phyloP scores from a whole-genome alignment of 2,329 filamentous ascomycete species.

The Venturia nashicola region DNA sequence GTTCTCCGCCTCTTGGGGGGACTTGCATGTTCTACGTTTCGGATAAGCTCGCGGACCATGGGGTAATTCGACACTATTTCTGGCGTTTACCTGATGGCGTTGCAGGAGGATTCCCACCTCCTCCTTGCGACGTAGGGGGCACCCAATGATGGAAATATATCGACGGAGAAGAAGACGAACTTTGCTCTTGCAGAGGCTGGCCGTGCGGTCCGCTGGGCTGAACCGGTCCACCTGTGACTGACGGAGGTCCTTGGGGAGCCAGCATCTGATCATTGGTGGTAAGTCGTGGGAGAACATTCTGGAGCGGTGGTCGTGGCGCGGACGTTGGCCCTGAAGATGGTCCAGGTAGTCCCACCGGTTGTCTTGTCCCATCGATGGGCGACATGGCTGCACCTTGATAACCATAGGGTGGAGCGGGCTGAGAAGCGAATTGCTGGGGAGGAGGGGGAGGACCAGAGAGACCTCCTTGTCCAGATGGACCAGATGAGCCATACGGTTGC shows the following conservation, averaged over 20 bases:
- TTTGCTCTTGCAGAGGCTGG: constrained; percentile 38
- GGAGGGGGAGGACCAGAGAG: background rate
- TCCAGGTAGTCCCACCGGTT: constrained; percentile 17
- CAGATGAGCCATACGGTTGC: constrained; percentile 20
- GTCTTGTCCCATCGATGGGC: constrained; percentile 19
- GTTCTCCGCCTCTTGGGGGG: constrained; percentile 82
- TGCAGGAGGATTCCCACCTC: constrained; percentile 52
- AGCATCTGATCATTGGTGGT: constrained; percentile 34
- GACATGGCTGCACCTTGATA: constrained; percentile 18
- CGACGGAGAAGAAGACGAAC: constrained; percentile 54
- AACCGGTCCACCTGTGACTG: constrained; percentile 25
- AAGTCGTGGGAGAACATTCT: constrained; percentile 36
- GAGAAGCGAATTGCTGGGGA: background rate
- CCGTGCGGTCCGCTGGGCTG: constrained; percentile 14
- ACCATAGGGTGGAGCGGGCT: background rate
- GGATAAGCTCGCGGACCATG: constrained; percentile 21
- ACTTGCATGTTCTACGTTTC: constrained; percentile 51
- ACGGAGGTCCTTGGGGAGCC: constrained; percentile 37
- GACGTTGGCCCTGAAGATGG: constrained; percentile 21
- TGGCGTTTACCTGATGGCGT: constrained; percentile 55
- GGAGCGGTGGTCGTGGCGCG: constrained; percentile 31
- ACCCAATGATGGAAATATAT: constrained; percentile 94
- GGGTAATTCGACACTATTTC: background rate
- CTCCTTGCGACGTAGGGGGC: constrained; percentile 54
- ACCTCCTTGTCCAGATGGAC: constrained; percentile 16